Base-by-base conservation (phyloP, 345 rosid genomes). In the Clarkia xantiana region DNA sequence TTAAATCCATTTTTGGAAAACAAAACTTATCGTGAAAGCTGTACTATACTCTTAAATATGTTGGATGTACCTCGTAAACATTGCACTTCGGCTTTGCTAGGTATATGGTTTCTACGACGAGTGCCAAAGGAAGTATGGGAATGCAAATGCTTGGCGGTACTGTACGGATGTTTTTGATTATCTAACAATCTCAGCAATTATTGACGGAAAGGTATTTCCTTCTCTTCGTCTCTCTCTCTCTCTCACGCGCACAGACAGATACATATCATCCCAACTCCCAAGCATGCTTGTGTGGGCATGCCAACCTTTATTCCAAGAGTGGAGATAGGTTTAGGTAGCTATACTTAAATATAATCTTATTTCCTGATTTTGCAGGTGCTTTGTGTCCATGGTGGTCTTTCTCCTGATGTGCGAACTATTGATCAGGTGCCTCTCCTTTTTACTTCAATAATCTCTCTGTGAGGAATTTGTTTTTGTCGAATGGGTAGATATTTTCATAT, bases 71-170 rank as follows among this genome's bases (percentile, higher is more conserved):
- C 36, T 29, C 11, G 16, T 44, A 29, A 29, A 29, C 8, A 29
- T 29, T 29, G 9, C 36, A 29, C 20, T 44, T 59, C 42, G 17
- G 65, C 44, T 58, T 59, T 49, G 46, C 14, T 48, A 90, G 97
- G 97, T 90, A 45, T 90, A 90, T 56, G 97, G 97, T 60, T 90
- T 90, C 75, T 90, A 90, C 71, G 97, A 90, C 36, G 97, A 90
- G 57, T 90, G 97, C 76, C 97, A 90, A 59, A 77, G 97, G 67
- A 90, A 90, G 76, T 90, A 90, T 56, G 97, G 97, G 51, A 90
- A 90, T 86, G 97, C 97, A 49, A 90, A 90, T 76, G 97, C 95
- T n/a, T 90, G 97, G 97, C 87, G 97, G 59, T 90, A 90, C 55
- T 90, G 97, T 71, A 90, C 97, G 9, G 97, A 90, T 67, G 97